Evolutionary conservation across 345 rosid genomes (phyloP).

Genomic region (Populus pruinosa): DNA sequence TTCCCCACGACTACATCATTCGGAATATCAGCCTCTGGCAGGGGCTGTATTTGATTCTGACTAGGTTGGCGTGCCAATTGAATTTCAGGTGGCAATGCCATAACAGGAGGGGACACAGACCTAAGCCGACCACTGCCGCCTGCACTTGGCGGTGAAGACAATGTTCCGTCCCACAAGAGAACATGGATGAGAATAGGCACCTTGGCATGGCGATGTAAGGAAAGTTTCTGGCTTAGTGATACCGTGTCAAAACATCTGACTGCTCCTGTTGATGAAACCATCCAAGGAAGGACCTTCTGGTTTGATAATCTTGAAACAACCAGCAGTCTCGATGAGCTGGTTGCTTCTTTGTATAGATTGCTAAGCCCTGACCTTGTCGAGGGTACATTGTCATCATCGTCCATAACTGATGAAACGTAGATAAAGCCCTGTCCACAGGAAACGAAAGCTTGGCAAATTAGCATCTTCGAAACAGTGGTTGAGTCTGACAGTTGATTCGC

Average conservation of each 20-base stretch:
- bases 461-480: neutral
- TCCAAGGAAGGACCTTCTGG: constrained; percentile 93
- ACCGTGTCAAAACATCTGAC: constrained; percentile 76
- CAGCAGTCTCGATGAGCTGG: constrained; percentile 46
- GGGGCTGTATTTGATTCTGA: constrained; percentile 61
- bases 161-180: constrained; percentile 56
- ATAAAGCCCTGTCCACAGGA: constrained; percentile 68
- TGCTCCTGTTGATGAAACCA: constrained; percentile 84
- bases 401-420: constrained; percentile 77
- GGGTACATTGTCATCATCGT: constrained; percentile 54
- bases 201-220: constrained; percentile 83
- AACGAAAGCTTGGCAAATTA: neutral
- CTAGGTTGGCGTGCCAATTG: constrained; percentile 35
- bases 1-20: constrained; percentile 14
- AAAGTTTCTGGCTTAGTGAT: constrained; percentile 88
- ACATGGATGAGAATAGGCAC: constrained; percentile 64
- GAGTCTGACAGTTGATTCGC: no score
- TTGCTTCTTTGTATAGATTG: constrained; percentile 59
- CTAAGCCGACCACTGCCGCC: constrained; percentile 25
- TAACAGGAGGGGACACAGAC: constrained; percentile 29
- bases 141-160: constrained; percentile 20
- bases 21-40: constrained; percentile 32
- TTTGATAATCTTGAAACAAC: constrained; percentile 72
- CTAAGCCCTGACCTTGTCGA: constrained; percentile 78
- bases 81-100: constrained; percentile 35